Conservation (phyloP, 192 early-diverging fungal species). For the Gamsiella multidivaricata region DNA sequence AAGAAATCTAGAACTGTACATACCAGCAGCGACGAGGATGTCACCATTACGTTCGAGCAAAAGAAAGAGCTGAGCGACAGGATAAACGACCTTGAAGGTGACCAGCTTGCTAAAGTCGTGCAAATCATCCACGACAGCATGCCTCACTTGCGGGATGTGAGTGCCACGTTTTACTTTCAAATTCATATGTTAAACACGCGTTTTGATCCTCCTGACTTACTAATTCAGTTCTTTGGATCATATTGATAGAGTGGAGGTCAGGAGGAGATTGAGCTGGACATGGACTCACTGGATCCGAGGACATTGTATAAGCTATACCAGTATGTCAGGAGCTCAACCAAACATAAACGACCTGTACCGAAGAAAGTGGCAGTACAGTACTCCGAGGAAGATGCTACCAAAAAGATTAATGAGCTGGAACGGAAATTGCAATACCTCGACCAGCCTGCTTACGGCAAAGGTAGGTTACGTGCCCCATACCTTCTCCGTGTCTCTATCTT, state of each 20-base stretch:
- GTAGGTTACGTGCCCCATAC: too few species aligned
- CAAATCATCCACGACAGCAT: slow-evolving; percentile 77
- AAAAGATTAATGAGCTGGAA: slow-evolving; percentile 57
- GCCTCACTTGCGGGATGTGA: slow-evolving; percentile 68
- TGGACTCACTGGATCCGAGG: slow-evolving; percentile 85
- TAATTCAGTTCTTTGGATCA: too few species aligned
- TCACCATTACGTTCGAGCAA: slow-evolving; percentile 83
- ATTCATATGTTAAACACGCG: neutral
- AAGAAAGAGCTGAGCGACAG: slow-evolving; percentile 86
- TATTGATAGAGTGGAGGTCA: slow-evolving; percentile 63
- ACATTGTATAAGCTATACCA: slow-evolving; percentile 89
- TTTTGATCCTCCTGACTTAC: neutral
- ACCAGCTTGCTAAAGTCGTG: slow-evolving; percentile 74
- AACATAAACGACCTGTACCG: slow-evolving; percentile 54
- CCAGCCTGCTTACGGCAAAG: slow-evolving; percentile 27
- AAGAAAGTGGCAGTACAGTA: slow-evolving; percentile 60
- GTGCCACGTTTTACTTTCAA: neutral
- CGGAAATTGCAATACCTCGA: slow-evolving; percentile 58
- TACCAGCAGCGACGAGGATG: slow-evolving; percentile 47
- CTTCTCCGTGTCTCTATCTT: too few species aligned
- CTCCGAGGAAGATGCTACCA: slow-evolving; percentile 60
- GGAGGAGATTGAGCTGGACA: slow-evolving; percentile 96
- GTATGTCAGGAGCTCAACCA: slow-evolving; percentile 74
- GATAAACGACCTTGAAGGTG: slow-evolving; percentile 71
- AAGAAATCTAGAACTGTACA: slow-evolving; percentile 30